These are phyloP conservation scores for Acanthamoeba culbertsoni DNA, from an alignment of 208 protist species.

Conservation along the genomic window DNA sequence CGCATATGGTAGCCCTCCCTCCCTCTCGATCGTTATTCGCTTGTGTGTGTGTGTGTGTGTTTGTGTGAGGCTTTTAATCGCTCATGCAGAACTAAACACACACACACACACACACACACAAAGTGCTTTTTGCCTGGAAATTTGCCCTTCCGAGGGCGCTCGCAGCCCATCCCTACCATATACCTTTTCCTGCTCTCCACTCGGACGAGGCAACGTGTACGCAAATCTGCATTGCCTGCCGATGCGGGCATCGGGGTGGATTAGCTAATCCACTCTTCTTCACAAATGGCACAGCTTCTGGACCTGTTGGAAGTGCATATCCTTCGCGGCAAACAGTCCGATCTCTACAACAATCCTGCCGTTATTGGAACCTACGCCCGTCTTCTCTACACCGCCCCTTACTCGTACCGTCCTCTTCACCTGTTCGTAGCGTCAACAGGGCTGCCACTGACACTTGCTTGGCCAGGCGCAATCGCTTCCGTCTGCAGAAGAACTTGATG, in stretches of 20 bases:
- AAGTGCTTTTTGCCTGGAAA: neutral
- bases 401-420: neutral
- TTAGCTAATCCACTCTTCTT: neutral
- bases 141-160: neutral
- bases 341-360: constrained; percentile 15
- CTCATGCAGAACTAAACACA: neutral
- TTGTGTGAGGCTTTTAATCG: neutral
- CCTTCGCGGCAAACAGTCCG: neutral
- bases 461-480: neutral
- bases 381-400: neutral
- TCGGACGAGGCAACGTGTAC: neutral
- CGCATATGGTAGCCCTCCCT: neutral
- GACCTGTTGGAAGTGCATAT: constrained; percentile 25
- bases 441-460: neutral
- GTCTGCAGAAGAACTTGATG: neutral
- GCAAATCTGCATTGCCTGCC: too few relatives aligned
- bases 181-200: constrained; percentile 4
- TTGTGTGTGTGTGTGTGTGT: neutral
- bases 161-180: neutral
- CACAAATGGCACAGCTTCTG: neutral
- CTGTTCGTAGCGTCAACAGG: neutral
- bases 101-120: neutral
- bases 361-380: constrained; percentile 16
- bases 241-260: neutral
- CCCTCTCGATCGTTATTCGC: neutral